phyloP scores from a whole-genome alignment of 257 asterid species.

The Plantago ovata region DNA sequence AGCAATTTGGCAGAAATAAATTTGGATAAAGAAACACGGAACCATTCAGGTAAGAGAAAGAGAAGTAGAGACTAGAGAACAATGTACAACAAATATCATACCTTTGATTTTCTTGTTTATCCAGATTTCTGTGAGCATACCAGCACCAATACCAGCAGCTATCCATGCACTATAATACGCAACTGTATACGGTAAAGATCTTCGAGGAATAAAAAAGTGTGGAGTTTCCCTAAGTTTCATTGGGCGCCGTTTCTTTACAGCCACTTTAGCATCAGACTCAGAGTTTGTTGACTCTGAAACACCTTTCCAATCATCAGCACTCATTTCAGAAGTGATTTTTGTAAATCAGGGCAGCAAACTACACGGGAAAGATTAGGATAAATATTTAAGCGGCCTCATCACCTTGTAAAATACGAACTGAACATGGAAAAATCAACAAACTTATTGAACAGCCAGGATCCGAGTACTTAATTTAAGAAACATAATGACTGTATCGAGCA shows the following conservation, averaged over 20 bases:
- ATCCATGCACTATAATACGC: conserved; percentile 61
- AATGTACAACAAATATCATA: conserved; percentile 19
- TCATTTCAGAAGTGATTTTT: no score
- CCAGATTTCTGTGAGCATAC: conserved; percentile 77
- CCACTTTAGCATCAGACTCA: conserved; percentile 31
- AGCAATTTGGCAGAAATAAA: no score
- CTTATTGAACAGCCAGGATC: no score
- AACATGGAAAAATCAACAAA: no score
- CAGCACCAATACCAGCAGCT: conserved; percentile 85
- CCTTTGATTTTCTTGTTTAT: conserved; percentile 80
- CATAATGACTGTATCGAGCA: no score
- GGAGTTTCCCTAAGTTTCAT: conserved; percentile 71
- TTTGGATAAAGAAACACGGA: background rate
- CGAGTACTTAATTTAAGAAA: no score
- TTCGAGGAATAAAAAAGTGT: conserved; percentile 78
- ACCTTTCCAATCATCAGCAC: conserved; percentile 56
- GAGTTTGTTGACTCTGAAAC: conserved; percentile 35
- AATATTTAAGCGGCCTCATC: no score
- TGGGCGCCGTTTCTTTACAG: conserved; percentile 61
- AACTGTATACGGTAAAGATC: conserved; percentile 40
- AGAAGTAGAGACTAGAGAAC: background rate
- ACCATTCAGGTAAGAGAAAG: background rate
- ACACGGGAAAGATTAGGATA: no score
- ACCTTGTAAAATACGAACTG: no score
- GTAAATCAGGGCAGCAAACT: no score